Base-by-base conservation (phyloP, 2,329 filamentous ascomycete genomes). In the Hypoxylon sp. region DNA sequence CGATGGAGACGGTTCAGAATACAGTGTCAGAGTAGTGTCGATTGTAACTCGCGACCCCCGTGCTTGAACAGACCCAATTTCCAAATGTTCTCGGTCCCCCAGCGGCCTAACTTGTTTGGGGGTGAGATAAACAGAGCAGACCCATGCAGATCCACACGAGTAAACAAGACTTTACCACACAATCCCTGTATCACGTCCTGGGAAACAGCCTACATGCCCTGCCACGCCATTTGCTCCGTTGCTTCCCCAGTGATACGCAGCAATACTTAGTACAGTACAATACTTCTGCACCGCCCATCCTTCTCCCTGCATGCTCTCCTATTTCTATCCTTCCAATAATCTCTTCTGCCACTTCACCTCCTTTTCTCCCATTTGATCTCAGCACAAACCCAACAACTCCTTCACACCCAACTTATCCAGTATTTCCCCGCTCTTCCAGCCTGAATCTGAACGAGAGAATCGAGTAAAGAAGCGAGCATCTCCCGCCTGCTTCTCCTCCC, bases 401-500 rank as follows among this genome's bases (percentile, higher is more conserved):
- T 75, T 73, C 71, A 76, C 74, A 77, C 67, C 74, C 71, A 74
- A 76, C 72, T 73, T 45, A 72, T 71, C 65, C 66, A 76, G 75
- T 71, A 73, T 75, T 75, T 76, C 72, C 71, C 73, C 75, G 75
- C 74, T 77, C 77, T 80, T 79, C 78, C 34, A 64, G 63, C 60
- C 65, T 65, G 63, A 70, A 70, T 73, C 74, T 73, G 74, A 74
- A 75, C 74, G 75, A 78, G 78, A 74, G 74, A 75, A 73, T 76
- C 73, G 75, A 77, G 76, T 74, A 69, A 72, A 79, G 77, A 79
- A 79, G 76, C 73, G 70, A 60, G 65, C 72, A 67, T 57, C 30
- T 66, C 70, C 74, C 75, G 75, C 75, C 72, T 77, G 76, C 79
- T 79, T 76, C 76, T 75, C 73, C 78, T 76, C 77, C 77, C 79